These are phyloP conservation scores for Monilinia aucupariae DNA, from an alignment of 2,329 filamentous ascomycete genomes.

Conservation along the genomic window DNA sequence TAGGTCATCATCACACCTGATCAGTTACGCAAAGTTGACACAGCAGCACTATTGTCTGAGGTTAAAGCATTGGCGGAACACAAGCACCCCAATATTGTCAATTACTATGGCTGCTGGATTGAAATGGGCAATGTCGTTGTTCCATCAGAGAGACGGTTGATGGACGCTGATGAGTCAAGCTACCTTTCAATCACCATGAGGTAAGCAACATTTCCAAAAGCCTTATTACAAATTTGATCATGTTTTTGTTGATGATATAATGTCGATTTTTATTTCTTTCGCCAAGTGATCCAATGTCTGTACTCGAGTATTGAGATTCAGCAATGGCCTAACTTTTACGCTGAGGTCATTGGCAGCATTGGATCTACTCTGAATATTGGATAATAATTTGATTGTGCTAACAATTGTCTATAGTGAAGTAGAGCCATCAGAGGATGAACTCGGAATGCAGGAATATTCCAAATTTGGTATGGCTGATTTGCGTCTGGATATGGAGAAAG, in stretches of 20 bases:
- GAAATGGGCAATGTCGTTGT: conserved; percentile 37
- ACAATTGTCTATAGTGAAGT: neutral
- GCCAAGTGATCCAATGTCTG: too few species aligned
- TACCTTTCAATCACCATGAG: conserved; percentile 4
- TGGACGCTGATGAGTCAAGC: conserved; percentile 1
- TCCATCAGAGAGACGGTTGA: conserved; percentile 27
- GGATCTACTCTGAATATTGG: neutral
- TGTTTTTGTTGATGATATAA: too few species aligned
- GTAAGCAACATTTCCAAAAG: neutral
- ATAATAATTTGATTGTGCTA: neutral
- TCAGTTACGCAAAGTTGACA: conserved; percentile 17
- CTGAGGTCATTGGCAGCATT: too few species aligned
- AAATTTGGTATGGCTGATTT: conserved; percentile 2
- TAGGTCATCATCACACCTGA: conserved; percentile 46
- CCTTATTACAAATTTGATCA: too few species aligned
- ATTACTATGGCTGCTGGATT: conserved; percentile 61
- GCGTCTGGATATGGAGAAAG: conserved; percentile 12
- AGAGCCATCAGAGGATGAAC: conserved; percentile 4
- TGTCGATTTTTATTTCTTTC: too few species aligned
- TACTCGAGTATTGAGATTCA: neutral
- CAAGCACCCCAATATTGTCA: conserved; percentile 61
- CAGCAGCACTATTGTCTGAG: conserved; percentile 37
- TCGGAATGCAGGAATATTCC: conserved; percentile 2
- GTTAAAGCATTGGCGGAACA: conserved; percentile 56
- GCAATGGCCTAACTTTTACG: too few species aligned